Conservation (phyloP, 352 stramenopile genomes). For the Saprolegnia diclina region DNA sequence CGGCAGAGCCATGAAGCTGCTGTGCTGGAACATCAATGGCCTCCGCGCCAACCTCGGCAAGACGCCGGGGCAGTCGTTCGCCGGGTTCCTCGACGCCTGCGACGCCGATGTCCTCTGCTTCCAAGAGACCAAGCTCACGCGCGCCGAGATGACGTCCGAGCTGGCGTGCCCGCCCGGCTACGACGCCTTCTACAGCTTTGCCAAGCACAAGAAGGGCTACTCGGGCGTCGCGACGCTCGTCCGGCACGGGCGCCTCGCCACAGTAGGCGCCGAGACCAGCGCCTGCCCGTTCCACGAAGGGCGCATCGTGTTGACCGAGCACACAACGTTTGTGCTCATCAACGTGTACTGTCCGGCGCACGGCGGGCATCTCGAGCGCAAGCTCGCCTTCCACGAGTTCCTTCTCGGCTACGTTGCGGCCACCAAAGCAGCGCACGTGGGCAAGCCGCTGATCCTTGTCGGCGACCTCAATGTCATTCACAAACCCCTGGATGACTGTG, state of each 20-base stretch:
- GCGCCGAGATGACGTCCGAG: conserved; percentile 71
- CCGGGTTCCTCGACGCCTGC: conserved; percentile 47
- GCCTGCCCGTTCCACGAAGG: conserved; percentile 43
- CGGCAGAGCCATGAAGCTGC: conserved; percentile 27
- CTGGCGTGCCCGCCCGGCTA: conserved; percentile 66
- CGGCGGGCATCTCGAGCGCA: conserved; percentile 59
- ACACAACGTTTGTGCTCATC: conserved; percentile 81
- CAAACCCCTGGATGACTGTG: conserved; percentile 70
- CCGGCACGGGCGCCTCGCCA: conserved; percentile 41
- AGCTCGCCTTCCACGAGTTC: conserved; percentile 72
- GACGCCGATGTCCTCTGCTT: conserved; percentile 73
- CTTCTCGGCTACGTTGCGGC: conserved; percentile 52
- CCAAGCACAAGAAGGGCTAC: conserved; percentile 53
- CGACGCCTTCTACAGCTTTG: conserved; percentile 84
- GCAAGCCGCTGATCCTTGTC: conserved; percentile 46
- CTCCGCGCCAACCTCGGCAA: conserved; percentile 63
- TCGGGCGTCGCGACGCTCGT: conserved; percentile 75
- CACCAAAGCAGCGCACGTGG: too few species aligned
- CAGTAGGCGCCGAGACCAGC: conserved; percentile 43
- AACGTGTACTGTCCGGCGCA: conserved; percentile 86
- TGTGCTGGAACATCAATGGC: conserved; percentile 87
- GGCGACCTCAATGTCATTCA: conserved; percentile 83
- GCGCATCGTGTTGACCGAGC: conserved; percentile 81
- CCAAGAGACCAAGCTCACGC: conserved; percentile 84
- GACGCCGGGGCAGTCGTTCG: neutral